phyloP scores from a whole-genome alignment of 306 rosid genomes.

The Glycine latifolia region DNA sequence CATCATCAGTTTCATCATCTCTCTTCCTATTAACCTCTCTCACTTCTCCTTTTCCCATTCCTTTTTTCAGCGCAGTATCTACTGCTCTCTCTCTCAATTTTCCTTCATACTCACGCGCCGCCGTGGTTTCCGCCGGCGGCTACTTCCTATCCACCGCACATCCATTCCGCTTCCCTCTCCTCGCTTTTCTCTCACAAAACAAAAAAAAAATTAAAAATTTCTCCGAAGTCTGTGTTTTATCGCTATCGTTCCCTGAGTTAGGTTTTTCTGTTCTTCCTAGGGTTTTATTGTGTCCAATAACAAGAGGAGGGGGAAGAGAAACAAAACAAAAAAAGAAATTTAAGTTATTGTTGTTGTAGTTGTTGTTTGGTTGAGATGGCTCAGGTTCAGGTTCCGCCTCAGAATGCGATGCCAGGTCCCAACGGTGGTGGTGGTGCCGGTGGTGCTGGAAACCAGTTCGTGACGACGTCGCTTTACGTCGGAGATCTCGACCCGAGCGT shows the following conservation, averaged over 20 bases:
- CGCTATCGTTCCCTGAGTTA: constrained; percentile 2
- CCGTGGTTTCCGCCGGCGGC: constrained; percentile 62
- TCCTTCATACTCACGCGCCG: constrained; percentile 54
- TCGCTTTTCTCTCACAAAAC: constrained; percentile 52
- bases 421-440: constrained; percentile 49
- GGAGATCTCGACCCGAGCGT: constrained; percentile 92
- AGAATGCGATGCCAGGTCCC: constrained; percentile 69
- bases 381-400: constrained; percentile 86
- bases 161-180: constrained; percentile 93
- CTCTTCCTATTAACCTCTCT: constrained; percentile 33
- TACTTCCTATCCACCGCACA: constrained; percentile 52
- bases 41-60: background rate
- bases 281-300: constrained; percentile 61
- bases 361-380: constrained; percentile 66
- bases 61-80: constrained; percentile 54
- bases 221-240: background rate
- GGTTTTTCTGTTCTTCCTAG: constrained; percentile 57
- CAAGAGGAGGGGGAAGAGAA: constrained; percentile 96
- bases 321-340: background rate
- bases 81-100: constrained; percentile 49
- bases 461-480: constrained; percentile 88
- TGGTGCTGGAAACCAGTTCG: constrained; percentile 72
- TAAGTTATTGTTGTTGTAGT: background rate
- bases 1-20: background rate
- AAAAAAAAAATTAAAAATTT: constrained; percentile 20